A percentile compares a stretch with the other conserved stretches of the same genome.
Conservation (phyloP, 2,329 filamentous ascomycete genomes). For the Calonectria hawksworthii region DNA sequence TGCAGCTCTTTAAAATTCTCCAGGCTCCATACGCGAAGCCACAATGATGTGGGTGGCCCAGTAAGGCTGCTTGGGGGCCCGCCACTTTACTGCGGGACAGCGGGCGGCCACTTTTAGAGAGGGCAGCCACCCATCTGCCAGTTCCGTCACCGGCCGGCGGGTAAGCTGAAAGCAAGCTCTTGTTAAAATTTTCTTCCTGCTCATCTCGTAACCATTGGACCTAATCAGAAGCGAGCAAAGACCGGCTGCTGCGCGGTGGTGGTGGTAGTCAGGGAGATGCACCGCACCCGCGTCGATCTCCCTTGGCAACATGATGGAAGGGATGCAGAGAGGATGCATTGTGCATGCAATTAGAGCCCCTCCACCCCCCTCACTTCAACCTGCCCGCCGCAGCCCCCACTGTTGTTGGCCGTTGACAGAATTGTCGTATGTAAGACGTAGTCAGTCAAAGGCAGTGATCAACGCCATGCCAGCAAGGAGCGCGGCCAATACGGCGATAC, state of each 20-base stretch:
- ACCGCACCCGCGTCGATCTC: constrained; percentile 19
- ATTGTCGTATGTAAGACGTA: constrained; percentile 6
- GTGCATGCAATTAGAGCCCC: constrained; percentile 20
- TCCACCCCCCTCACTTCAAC: neutral
- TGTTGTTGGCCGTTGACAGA: neutral
- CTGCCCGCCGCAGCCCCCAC: constrained; percentile 2
- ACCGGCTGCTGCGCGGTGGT: neutral
- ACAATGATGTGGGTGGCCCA: constrained; percentile 7
- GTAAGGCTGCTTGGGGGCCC: neutral
- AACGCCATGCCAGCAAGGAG: neutral
- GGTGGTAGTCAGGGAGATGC: neutral
- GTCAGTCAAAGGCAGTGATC: constrained; percentile 5
- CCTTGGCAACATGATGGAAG: constrained; percentile 25
- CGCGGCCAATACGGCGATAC: constrained; percentile 2
- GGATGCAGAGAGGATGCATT: constrained; percentile 19
- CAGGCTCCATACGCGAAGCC: neutral
- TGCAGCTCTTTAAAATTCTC: constrained; percentile 2
- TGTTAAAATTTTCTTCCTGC: neutral
- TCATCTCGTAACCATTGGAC: neutral
- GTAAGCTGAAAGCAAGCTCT: neutral
- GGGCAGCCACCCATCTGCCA: neutral
- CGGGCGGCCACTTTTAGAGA: neutral
- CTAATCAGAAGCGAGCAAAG: neutral
- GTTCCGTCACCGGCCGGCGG: neutral
- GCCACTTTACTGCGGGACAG: neutral